Percentiles rank a stretch among this genome's conserved stretches.
These are phyloP conservation scores for Populus nigra DNA, from an alignment of 345 rosid species.

Conservation along the genomic window DNA sequence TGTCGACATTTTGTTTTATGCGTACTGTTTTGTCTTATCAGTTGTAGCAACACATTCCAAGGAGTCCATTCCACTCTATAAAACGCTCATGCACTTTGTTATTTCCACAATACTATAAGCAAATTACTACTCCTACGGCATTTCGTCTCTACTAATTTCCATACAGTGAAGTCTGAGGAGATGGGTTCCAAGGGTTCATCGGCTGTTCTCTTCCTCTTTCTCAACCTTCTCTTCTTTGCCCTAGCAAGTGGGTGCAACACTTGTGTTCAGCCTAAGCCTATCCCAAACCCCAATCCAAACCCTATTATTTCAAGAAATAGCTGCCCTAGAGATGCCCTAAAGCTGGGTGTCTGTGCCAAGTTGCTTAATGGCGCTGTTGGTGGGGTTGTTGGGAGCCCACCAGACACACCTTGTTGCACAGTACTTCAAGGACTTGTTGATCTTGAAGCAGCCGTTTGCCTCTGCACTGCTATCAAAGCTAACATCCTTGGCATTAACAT, in stretches of 20 bases:
- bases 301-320: constrained; percentile 27
- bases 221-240: constrained; percentile 37
- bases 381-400: constrained; percentile 53
- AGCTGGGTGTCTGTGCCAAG: constrained; percentile 62
- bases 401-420: constrained; percentile 63
- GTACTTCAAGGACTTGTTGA: constrained; percentile 55
- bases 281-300: constrained; percentile 42
- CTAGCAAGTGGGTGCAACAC: constrained; percentile 49
- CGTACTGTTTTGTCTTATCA: too few species aligned
- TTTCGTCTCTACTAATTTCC: too few species aligned
- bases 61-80: background rate
- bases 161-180: background rate
- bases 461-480: constrained; percentile 76
- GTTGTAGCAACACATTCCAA: background rate
- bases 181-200: constrained; percentile 38
- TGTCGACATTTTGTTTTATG: background rate
- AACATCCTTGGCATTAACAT: constrained; percentile 61
- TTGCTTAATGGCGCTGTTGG: constrained; percentile 49
- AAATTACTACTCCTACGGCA: too few species aligned
- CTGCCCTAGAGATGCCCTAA: constrained; percentile 63
- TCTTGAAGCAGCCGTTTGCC: constrained; percentile 65
- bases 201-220: constrained; percentile 33
- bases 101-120: too few species aligned
- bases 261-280: constrained; percentile 41
- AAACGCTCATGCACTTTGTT: background rate